Evolutionary conservation across 202 grass and related monocot genomes (phyloP).

Genomic region (Bolboschoenoplectus hybrid): DNA sequence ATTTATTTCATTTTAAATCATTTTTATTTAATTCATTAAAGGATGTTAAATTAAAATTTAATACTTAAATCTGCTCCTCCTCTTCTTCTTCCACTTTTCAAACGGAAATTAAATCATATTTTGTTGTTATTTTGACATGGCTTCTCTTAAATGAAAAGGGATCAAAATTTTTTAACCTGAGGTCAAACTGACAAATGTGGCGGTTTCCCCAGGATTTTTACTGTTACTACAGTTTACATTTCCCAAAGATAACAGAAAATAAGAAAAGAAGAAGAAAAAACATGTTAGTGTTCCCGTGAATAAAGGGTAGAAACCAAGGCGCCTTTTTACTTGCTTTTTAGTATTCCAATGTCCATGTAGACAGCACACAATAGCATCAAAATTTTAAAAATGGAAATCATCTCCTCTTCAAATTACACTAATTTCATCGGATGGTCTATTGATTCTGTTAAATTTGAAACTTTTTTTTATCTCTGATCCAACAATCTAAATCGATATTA

Average conservation of each 20-base stretch:
- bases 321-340: slow-evolving; percentile 18
- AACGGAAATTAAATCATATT: neutral
- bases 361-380: neutral
- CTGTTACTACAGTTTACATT: slow-evolving; percentile 21
- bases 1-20: no score
- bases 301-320: neutral
- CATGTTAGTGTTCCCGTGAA: neutral
- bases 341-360: neutral
- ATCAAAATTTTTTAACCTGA: neutral
- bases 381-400: neutral
- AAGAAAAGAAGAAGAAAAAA: neutral
- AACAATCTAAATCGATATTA: neutral
- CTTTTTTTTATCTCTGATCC: neutral
- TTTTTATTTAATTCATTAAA: no score
- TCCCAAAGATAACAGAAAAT: slow-evolving; percentile 1
- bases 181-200: slow-evolving; percentile 8
- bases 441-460: neutral
- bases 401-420: neutral
- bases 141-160: neutral
- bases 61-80: no score
- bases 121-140: no score
- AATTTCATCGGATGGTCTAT: neutral
- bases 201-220: neutral
- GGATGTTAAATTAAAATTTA: no score
- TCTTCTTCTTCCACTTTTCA: no score